These are phyloP conservation scores for Daldinia grandis DNA, from an alignment of 495 filamentous ascomycete species.

Conservation along the genomic window DNA sequence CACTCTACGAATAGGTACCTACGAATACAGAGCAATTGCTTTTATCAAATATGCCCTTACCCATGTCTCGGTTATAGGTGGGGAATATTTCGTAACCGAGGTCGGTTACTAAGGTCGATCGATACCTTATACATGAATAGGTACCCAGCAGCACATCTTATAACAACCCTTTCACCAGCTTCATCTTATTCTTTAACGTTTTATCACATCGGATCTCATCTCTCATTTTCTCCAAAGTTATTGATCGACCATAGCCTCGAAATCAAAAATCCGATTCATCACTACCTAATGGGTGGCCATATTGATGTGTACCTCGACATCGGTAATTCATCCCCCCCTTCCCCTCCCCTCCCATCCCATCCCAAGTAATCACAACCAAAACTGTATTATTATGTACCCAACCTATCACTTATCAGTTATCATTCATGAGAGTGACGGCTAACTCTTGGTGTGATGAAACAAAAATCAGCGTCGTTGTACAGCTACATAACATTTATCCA, in stretches of 20 bases:
- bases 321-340: constrained; percentile 47
- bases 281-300: constrained; percentile 64
- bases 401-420: not conserved
- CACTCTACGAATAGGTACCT: not conserved
- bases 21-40: not conserved
- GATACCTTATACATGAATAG: not conserved
- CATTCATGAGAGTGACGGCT: not conserved
- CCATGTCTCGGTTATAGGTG: not conserved
- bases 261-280: not conserved
- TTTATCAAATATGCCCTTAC: constrained; percentile 3
- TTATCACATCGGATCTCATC: not conserved
- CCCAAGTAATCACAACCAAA: not conserved
- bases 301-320: constrained; percentile 71
- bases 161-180: not conserved
- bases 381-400: too few relatives aligned
- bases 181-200: not conserved
- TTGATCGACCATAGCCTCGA: not conserved
- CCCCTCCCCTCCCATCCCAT: not conserved
- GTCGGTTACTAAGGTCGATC: not conserved
- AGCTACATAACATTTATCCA: constrained; percentile 70
- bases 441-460: constrained; percentile 10
- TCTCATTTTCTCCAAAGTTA: not conserved
- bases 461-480: constrained; percentile 75
- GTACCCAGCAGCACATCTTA: not conserved
- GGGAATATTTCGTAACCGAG: constrained; percentile 1